A percentile compares a stretch with the other conserved stretches of the same genome.
Evolutionary conservation across 2,329 filamentous ascomycete species (phyloP).

Genomic region (Aspergillus ochraceoroseus): DNA sequence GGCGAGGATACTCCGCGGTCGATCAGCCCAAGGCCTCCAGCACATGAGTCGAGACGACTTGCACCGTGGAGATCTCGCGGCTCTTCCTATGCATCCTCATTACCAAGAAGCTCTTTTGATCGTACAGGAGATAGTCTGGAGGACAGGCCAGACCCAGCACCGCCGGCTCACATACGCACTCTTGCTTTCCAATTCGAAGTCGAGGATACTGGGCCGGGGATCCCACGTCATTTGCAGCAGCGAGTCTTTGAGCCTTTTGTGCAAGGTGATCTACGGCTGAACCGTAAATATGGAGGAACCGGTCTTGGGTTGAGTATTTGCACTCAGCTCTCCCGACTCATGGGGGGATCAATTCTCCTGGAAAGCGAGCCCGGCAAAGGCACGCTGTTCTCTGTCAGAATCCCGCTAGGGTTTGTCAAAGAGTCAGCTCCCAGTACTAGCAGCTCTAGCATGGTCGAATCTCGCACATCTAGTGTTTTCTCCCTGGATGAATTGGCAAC

Average conservation of each 20-base stretch:
- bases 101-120: not conserved
- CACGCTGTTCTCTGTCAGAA: conserved; percentile 74
- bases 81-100: conserved; percentile 13
- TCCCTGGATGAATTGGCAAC: conserved; percentile 27
- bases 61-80: conserved; percentile 32
- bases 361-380: conserved; percentile 68
- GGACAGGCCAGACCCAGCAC: conserved; percentile 43
- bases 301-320: conserved; percentile 86
- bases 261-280: conserved; percentile 82
- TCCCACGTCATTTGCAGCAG: conserved; percentile 69
- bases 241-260: conserved; percentile 92
- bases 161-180: conserved; percentile 56
- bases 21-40: conserved; percentile 42
- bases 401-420: conserved; percentile 72
- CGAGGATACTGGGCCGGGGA: conserved; percentile 81
- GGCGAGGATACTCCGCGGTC: conserved; percentile 25
- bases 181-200: conserved; percentile 83
- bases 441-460: conserved; percentile 27
- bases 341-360: conserved; percentile 72
- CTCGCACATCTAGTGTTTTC: conserved; percentile 29
- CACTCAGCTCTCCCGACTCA: conserved; percentile 74
- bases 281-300: conserved; percentile 85
- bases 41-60: conserved; percentile 25
- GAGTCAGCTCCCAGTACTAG: conserved; percentile 52
- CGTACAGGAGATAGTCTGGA: conserved; percentile 1